Evolutionary conservation across 1,284 basidiomycete genomes (phyloP).

Genomic region (Leccinum subfulvum): DNA sequence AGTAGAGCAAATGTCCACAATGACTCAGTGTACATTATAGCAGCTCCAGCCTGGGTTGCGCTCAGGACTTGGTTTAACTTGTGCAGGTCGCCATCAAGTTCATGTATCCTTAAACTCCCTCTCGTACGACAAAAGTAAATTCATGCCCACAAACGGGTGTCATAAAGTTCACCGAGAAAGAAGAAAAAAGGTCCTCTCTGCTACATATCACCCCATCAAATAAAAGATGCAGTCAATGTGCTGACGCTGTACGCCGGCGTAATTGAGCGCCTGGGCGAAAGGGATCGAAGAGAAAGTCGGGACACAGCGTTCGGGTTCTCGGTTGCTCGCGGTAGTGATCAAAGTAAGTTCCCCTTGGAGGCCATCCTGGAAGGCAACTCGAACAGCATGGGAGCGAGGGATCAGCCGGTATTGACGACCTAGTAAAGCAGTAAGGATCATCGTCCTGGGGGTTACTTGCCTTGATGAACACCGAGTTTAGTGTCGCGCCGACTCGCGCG

Average conservation of each 20-base stretch:
- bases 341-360: slow-evolving; percentile 18
- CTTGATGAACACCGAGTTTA: slow-evolving; percentile 51
- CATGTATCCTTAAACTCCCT: not conserved
- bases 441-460: slow-evolving; percentile 27
- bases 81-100: not conserved
- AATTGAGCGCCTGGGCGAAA: slow-evolving; percentile 53
- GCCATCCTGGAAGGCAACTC: slow-evolving; percentile 53
- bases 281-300: slow-evolving; percentile 46
- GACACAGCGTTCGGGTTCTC: slow-evolving; percentile 44
- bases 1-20: not conserved
- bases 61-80: not conserved
- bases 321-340: slow-evolving; percentile 53
- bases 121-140: not conserved
- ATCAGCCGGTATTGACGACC: slow-evolving; percentile 51
- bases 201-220: not conserved
- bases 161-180: not conserved
- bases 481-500: slow-evolving; percentile 28
- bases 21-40: not conserved
- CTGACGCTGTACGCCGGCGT: slow-evolving; percentile 59
- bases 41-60: not conserved
- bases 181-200: not conserved
- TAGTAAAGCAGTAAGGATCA: slow-evolving; percentile 22
- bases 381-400: slow-evolving; percentile 46
- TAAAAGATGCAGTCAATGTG: slow-evolving; percentile 36
- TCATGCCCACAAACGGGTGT: not conserved